Percentiles rank a stretch among this genome's conserved stretches.
phyloP scores from a whole-genome alignment of 805 yeast genomes.

The Blastobotrys peoriensis region DNA sequence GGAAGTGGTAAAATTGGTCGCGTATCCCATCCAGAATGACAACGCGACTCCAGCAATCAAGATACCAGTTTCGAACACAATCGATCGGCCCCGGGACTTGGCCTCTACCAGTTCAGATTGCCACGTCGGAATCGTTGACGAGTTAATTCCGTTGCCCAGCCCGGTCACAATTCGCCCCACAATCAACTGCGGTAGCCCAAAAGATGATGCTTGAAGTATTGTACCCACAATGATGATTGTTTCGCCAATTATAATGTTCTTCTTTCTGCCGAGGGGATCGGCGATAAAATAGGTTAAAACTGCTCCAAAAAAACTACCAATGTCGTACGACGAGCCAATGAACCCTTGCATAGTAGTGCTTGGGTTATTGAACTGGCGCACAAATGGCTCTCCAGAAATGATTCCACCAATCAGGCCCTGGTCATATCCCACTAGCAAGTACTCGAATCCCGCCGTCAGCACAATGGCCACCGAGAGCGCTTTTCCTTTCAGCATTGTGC shows the following conservation, averaged over 20 bases:
- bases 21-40: conserved; percentile 23
- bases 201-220: conserved; percentile 3
- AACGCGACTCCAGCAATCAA: conserved; percentile 22
- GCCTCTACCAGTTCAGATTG: conserved; percentile 46
- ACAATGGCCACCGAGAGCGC: conserved; percentile 1
- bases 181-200: conserved; percentile 58
- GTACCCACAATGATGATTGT: conserved; percentile 8
- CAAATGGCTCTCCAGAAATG: not conserved
- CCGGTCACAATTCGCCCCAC: conserved; percentile 51
- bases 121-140: conserved; percentile 57
- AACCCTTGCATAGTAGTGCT: not conserved
- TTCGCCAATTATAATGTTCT: conserved; percentile 5
- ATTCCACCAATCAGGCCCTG: conserved; percentile 1
- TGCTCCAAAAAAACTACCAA: conserved; percentile 1
- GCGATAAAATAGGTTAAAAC: not conserved
- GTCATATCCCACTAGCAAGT: conserved; percentile 1
- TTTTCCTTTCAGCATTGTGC: conserved; percentile 1
- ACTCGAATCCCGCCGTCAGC: conserved; percentile 3
- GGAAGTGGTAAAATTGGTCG: not conserved
- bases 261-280: conserved; percentile 7
- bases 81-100: conserved; percentile 1
- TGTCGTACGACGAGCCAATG: not conserved
- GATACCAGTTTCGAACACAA: conserved; percentile 3
- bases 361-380: not conserved
- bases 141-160: conserved; percentile 22